Evolutionary conservation across 73 alveolate genomes (phyloP).

Genomic region (Paraurostyla sp.): DNA sequence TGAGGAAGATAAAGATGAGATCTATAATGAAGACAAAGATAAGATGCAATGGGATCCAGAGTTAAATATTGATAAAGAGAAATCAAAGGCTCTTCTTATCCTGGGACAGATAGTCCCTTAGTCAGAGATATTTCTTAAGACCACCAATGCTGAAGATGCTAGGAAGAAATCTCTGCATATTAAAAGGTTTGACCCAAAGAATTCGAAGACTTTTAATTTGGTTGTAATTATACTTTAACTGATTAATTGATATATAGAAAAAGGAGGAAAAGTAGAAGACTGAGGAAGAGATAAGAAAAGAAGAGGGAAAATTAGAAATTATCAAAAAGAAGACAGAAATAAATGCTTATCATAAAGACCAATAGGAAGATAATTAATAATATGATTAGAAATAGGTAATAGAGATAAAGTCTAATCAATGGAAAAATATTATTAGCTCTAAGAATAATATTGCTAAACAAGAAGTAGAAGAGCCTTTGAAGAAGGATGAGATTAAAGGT

Average conservation of each 20-base stretch:
- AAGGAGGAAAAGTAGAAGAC: not conserved
- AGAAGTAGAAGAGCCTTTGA: not conserved
- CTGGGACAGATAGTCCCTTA: constrained; percentile 48
- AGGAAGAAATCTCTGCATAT: constrained; percentile 9
- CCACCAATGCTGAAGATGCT: not conserved
- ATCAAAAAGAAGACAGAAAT: too few species aligned
- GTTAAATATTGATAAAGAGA: constrained; percentile 26
- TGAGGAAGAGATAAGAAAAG: not conserved
- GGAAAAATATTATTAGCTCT: not conserved
- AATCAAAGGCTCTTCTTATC: not conserved
- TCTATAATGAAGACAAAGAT: not conserved
- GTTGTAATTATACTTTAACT: not conserved
- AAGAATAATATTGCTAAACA: not conserved
- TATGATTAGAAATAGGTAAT: too few species aligned
- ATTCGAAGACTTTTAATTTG: not conserved
- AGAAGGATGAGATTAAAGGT: not conserved
- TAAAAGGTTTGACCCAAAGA: constrained; percentile 49
- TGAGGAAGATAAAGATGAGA: constrained; percentile 17
- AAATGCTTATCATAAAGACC: too few species aligned
- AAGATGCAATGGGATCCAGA: constrained; percentile 49
- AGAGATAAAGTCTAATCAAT: too few species aligned
- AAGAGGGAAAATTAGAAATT: not conserved
- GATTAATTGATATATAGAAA: not conserved
- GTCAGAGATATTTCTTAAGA: constrained; percentile 30
- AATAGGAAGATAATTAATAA: too few species aligned